Base-by-base conservation (phyloP, 345 rosid species). In the Gossypium ekmanianum region DNA sequence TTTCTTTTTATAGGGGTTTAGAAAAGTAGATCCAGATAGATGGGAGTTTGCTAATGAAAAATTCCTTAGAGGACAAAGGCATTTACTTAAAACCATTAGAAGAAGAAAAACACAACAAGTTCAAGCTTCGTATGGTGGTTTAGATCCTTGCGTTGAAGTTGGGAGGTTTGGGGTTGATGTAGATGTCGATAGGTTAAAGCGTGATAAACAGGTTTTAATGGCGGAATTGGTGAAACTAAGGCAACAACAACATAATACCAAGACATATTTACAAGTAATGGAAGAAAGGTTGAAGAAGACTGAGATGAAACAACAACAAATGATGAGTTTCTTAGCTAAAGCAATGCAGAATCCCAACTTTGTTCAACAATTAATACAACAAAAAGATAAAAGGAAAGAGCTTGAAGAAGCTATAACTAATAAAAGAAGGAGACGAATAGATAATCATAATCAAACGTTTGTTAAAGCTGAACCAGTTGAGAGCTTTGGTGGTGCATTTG, bases 11-110 rank as follows among this genome's bases (percentile, higher is more conserved):
- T 57, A 57, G 98, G 98, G 98, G 75, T 94, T 94, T 85, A 91
- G 91, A 77, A 94, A 94, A 82, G 94, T 94, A 77, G 97, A 94
- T 88, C 92, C 94, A 68, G 98, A 94, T 77, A 84, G 86, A 74
- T 94, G 98, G 98, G 98, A 94, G 80, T 91, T 88, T 85, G 91
- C 91, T 47, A 82, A 85, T 82, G 90, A 87, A 87, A 91, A 84
- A 61, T 90, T 90, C 84, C 86, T 90, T 13, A 84, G 91, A 86
- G 95, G 95, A 52, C 81, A 87, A 81, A 90, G 71, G 69, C 88
- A 90, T 81, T 91, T 88, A 14, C 85, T 90, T 50, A 88, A 82
- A 85, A 86, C 71, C 47, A 86, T 91, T 63, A 84, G 84, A 79
- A 85, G 95, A 80, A 86, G 91, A 62, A 91, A 82, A 68, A 79